A percentile compares a stretch with the other conserved stretches of the same genome.
These are phyloP conservation scores for Sechiopsis laciniata DNA, from an alignment of 306 rosid species.

Conservation along the genomic window DNA sequence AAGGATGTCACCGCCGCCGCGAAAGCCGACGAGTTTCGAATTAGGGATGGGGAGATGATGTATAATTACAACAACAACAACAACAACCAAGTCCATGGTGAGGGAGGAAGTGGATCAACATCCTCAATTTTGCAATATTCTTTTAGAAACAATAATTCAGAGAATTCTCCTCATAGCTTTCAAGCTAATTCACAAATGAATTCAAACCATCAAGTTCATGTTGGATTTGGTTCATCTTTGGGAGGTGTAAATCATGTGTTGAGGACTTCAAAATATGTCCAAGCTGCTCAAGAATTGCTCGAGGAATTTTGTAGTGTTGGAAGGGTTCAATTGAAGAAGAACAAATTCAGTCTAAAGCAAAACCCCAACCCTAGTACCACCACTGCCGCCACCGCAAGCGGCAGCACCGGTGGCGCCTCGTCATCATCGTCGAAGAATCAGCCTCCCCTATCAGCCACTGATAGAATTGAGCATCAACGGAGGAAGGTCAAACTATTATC, in stretches of 20 bases:
- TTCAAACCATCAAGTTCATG: constrained; percentile 19
- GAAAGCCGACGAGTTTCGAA: constrained; percentile 17
- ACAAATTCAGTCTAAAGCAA: neutral
- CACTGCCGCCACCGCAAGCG: neutral
- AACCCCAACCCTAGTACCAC: neutral
- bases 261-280: constrained; percentile 24
- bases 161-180: constrained; percentile 14
- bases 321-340: constrained; percentile 22
- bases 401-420: neutral
- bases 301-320: constrained; percentile 28
- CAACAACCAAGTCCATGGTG: constrained; percentile 10
- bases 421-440: constrained; percentile 14
- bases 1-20: neutral
- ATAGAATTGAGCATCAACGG: constrained; percentile 27
- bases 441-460: constrained; percentile 25
- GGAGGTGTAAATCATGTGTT: constrained; percentile 17
- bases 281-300: constrained; percentile 21
- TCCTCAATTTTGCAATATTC: constrained; percentile 20
- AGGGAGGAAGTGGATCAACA: neutral
- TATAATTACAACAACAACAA: constrained; percentile 13
- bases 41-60: constrained; percentile 16
- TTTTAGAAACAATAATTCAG: constrained; percentile 17
- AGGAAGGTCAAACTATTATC: constrained; percentile 30
- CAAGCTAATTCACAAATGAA: constrained; percentile 2
- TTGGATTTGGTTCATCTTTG: constrained; percentile 24